A percentile compares a stretch with the other conserved stretches of the same genome.
Evolutionary conservation across 306 rosid species (phyloP).

Genomic region (Potentilla sterilis): DNA sequence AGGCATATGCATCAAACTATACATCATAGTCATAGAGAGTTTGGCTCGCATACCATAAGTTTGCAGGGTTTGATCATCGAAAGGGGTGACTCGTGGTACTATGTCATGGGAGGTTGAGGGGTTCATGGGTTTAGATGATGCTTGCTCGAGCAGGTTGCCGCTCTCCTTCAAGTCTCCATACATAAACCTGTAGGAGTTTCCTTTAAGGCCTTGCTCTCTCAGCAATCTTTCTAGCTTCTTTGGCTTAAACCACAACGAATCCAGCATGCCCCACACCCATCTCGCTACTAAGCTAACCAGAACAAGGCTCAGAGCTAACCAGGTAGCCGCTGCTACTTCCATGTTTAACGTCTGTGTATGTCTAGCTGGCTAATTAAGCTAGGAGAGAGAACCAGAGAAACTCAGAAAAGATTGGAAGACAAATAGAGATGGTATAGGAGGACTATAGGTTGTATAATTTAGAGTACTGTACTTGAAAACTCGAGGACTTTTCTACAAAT

Average conservation of each 20-base stretch:
- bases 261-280: slow-evolving; percentile 23
- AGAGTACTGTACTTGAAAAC: too few species aligned
- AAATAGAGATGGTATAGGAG: neutral
- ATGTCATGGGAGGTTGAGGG: slow-evolving; percentile 19
- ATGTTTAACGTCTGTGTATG: neutral
- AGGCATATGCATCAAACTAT: neutral
- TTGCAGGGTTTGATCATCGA: neutral
- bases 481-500: neutral
- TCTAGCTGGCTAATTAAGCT: neutral
- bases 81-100: slow-evolving; percentile 19
- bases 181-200: slow-evolving; percentile 31
- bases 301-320: neutral
- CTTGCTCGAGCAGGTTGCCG: neutral
- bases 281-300: neutral
- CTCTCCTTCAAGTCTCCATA: slow-evolving; percentile 36
- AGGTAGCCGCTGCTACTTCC: neutral
- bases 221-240: slow-evolving; percentile 29
- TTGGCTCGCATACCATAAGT: slow-evolving; percentile 15
- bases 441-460: too few species aligned
- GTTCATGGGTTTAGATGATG: slow-evolving; percentile 33
- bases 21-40: neutral
- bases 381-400: neutral
- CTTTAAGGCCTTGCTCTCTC: slow-evolving; percentile 33
- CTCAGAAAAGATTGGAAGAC: neutral
- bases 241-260: slow-evolving; percentile 32